Conservation (phyloP, 2,329 filamentous ascomycete genomes). For the Dactylellina cionopaga region DNA sequence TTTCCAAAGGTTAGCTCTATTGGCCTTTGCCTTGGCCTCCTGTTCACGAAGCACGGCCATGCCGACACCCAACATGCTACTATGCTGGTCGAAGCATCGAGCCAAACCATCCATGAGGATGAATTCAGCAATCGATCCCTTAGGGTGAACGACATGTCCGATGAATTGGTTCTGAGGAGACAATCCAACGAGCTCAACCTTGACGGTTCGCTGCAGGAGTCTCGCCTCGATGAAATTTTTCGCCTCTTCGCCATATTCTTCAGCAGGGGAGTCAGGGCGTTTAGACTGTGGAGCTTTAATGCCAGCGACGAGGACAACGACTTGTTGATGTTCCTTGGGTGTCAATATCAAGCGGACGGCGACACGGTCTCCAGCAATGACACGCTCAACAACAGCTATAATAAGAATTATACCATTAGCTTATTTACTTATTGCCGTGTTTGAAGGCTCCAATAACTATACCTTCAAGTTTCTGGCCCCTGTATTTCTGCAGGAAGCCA, state of each 20-base stretch:
- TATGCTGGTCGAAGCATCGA: slow-evolving; percentile 94
- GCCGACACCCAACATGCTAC: slow-evolving; percentile 84
- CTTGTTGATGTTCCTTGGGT: slow-evolving; percentile 85
- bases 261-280: slow-evolving; percentile 80
- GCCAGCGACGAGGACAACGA: slow-evolving; percentile 87
- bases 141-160: slow-evolving; percentile 84
- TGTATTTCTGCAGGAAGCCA: slow-evolving; percentile 80
- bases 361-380: slow-evolving; percentile 89
- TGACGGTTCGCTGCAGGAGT: slow-evolving; percentile 84
- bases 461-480: slow-evolving; percentile 83
- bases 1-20: slow-evolving; percentile 81
- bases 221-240: slow-evolving; percentile 86
- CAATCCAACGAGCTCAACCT: slow-evolving; percentile 82
- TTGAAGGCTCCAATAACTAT: slow-evolving; percentile 6
- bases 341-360: slow-evolving; percentile 82
- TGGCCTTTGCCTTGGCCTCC: slow-evolving; percentile 83
- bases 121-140: slow-evolving; percentile 91
- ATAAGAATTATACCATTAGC: background rate
- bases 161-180: slow-evolving; percentile 94
- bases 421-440: too few species aligned
- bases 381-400: slow-evolving; percentile 79
- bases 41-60: slow-evolving; percentile 88
- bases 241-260: slow-evolving; percentile 90
- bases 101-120: slow-evolving; percentile 88
- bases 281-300: slow-evolving; percentile 90